Evolutionary conservation across 2,329 filamentous ascomycete genomes (phyloP).

Genomic region (Daldinia eschscholtzii): DNA sequence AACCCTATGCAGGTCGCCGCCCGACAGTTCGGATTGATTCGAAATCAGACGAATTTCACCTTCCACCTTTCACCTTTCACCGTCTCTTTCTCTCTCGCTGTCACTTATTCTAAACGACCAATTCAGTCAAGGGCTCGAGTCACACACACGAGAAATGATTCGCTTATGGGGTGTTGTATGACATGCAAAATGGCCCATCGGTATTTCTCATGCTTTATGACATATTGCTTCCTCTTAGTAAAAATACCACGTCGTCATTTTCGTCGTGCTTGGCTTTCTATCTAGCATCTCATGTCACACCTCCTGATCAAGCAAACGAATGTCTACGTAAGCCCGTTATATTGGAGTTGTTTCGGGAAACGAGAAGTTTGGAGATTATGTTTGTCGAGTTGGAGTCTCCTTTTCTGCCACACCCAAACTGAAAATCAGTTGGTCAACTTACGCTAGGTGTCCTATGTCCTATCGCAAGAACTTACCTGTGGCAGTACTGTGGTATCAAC

Average conservation of each 20-base stretch:
- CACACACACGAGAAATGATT: constrained; percentile 26
- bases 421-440: constrained; percentile 40
- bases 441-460: constrained; percentile 20
- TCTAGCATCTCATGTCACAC: constrained; percentile 27
- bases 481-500: constrained; percentile 11
- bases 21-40: constrained; percentile 29
- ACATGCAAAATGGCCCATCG: constrained; percentile 8
- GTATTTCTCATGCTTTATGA: constrained; percentile 14
- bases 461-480: constrained; percentile 15
- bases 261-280: constrained; percentile 23
- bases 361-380: constrained; percentile 37
- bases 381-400: constrained; percentile 36
- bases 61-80: neutral
- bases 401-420: constrained; percentile 41
- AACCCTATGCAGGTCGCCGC: constrained; percentile 38
- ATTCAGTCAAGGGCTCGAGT: constrained; percentile 18
- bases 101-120: constrained; percentile 5
- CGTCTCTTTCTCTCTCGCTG: neutral
- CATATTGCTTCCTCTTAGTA: constrained; percentile 17
- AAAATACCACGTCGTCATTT: constrained; percentile 8
- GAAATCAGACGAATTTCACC: constrained; percentile 28
- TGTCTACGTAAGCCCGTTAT: constrained; percentile 40
- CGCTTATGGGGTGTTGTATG: constrained; percentile 27
- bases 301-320: constrained; percentile 31
- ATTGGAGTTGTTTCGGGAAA: constrained; percentile 46